Percentiles rank a stretch among this genome's conserved stretches.
Conservation (phyloP, 2,329 filamentous ascomycete species). For the Huntiella decipiens region DNA sequence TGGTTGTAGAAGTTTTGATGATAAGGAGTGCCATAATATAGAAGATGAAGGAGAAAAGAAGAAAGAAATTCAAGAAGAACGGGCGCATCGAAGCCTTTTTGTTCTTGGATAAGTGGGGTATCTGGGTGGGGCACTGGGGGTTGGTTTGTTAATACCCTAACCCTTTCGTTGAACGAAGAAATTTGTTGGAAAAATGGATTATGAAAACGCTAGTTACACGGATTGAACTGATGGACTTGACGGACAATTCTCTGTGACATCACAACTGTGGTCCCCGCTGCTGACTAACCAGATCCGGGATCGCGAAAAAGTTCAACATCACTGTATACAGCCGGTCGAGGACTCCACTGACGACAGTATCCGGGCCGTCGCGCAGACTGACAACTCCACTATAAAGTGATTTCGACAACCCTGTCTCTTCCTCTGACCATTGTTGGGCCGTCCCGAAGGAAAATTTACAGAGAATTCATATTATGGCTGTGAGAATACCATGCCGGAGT, state of each 20-base stretch:
- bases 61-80: conserved; percentile 16
- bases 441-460: too few relatives aligned
- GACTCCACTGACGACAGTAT: not conserved
- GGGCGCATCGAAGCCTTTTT: conserved; percentile 3
- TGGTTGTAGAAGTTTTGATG: conserved; percentile 49
- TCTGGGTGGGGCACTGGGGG: not conserved
- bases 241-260: not conserved
- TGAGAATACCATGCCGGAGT: too few relatives aligned
- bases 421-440: too few relatives aligned
- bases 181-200: not conserved
- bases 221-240: not conserved
- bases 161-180: not conserved
- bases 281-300: conserved; percentile 7
- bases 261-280: conserved; percentile 7
- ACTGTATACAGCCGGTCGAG: not conserved
- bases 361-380: not conserved
- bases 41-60: conserved; percentile 21
- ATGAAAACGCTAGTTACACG: not conserved
- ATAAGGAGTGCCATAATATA: conserved; percentile 82
- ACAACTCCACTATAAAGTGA: not conserved
- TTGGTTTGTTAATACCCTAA: not conserved
- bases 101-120: conserved; percentile 5
- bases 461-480: too few relatives aligned
- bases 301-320: conserved; percentile 12
- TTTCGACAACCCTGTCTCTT: not conserved